Base-by-base conservation (phyloP, 352 stramenopile genomes). In the Globisporangium viniferum region DNA sequence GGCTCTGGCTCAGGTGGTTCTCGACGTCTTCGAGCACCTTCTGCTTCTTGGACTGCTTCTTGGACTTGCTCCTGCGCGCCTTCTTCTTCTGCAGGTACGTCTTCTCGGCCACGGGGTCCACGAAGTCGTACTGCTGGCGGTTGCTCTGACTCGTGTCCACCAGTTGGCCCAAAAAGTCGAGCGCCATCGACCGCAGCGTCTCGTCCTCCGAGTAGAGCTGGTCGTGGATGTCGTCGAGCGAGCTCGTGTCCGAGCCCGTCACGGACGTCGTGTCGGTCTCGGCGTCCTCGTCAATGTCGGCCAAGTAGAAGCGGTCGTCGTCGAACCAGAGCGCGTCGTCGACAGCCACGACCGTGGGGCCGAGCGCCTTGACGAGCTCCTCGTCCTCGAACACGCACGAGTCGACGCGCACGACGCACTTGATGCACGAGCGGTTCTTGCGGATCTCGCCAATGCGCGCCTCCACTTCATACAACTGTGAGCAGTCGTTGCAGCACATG, bases 361-460 rank as follows among this genome's bases (percentile, higher is more conserved):
- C 79, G 15, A 88, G 66, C 6, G 73, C 81, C 14, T 72, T 56
- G 46, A 84, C 44, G 29, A 89, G 59, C 35, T 82, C 75, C 27
- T 82, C 79, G 62, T 85, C 79, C 35, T 82, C 76, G 53, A 81
- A 88, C 24, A 71, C 63, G 62, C 79, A 88, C 7, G 62, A 53
- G 60, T 88, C 77, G 1, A 84, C 76, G 44, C 76, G 76, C 63
- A 79, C 71, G 61, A 88, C 70, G 57, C 79, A 88, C 58, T 67
- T 65, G 27, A 82, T 62, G 48, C 79, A 88, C 57, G 64, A 73
- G 49, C 77, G 79, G 63, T 78, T 82, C 64, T 77, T 71, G 44
- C 73, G 73, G 18, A 85, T 53, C 9, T 79, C 70, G 29, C 79
- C 79, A 36, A 78, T 64, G 36, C 70, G 64, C 39, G 70, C 61